Base-by-base conservation (phyloP, 1,139 yeast genomes). In the Suhomyces guaymorum region DNA sequence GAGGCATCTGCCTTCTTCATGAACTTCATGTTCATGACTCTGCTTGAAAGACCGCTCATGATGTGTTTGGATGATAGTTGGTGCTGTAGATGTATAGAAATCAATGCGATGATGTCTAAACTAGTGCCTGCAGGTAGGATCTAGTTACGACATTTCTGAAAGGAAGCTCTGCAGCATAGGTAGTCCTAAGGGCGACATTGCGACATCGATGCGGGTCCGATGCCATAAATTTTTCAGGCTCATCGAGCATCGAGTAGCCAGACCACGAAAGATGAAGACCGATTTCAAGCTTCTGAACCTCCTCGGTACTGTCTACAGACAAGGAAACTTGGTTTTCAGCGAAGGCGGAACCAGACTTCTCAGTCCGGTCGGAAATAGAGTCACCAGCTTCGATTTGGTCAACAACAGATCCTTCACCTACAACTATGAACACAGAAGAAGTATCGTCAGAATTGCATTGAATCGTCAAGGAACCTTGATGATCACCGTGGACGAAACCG, bases 351-450 rank as follows among this genome's bases (percentile, higher is more conserved):
- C 84, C 11, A 75, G 78, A 41, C 68, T 92, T 21, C 66, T 92
- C 33, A 83, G 95, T 42, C 98, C 98, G 0, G 97, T 92, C 4
- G 98, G 98, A 7, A 94, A 92, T 59, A 65, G 98, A 52, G 94
- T 94, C 26, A 74, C 90, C 17, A 86, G 87, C 42, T 92, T 90
- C 60, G 97, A 92, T 60, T 70, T 92, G 44, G 73, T 86, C 39
- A 82, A 85, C 55, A 89, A 85, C 57, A 82, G 79, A 50, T 86
- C 96, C 3, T 89, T 80, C 64, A 94, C 99, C 2, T 86, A 90
- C 55, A 79, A 81, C 49, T 92, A 89, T 57, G 97, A 94, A 61
- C 98, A 94, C 56, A 75, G 97, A 47, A 87, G 84, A 55, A 87
- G 88, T 52, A 77, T 94, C 32, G 70, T 80, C 10, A 64, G 90